Percentiles rank a stretch among this genome's conserved stretches.
Conservation (phyloP, 169 alveolate genomes). For the Eimeria praecox region DNA sequence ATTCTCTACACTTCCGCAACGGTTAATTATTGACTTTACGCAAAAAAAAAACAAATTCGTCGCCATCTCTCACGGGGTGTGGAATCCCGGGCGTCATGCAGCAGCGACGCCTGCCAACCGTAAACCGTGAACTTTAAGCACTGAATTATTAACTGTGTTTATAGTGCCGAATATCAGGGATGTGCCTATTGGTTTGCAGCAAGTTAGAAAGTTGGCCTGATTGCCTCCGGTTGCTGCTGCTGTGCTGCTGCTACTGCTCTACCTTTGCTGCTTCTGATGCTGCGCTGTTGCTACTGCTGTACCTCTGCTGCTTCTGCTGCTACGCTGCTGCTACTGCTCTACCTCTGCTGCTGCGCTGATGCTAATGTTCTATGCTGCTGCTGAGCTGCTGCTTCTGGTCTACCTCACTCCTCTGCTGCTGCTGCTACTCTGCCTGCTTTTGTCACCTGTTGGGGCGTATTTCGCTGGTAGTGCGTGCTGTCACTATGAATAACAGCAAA, state of each 20-base stretch:
- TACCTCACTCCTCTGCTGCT: too few relatives aligned
- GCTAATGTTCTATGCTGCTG: too few relatives aligned
- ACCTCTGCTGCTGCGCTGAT: too few relatives aligned
- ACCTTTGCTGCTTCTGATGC: too few relatives aligned
- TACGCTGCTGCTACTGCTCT: too few relatives aligned
- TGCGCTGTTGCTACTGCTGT: too few relatives aligned
- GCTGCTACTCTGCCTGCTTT: too few relatives aligned
- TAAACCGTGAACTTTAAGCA: not conserved
- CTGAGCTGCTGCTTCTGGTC: too few relatives aligned
- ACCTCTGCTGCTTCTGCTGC: too few relatives aligned
- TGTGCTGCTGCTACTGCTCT: not conserved
- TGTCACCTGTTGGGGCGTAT: too few relatives aligned
- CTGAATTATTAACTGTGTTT: not conserved
- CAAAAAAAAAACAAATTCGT: not conserved
- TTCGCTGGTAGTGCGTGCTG: too few relatives aligned
- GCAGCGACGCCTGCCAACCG: not conserved
- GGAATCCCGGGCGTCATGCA: not conserved
- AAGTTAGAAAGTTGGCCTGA: not conserved
- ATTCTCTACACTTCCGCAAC: not conserved
- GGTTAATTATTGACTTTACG: not conserved
- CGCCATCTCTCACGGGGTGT: not conserved
- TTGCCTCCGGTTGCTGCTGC: not conserved
- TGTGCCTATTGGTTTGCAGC: not conserved
- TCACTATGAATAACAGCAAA: too few relatives aligned
- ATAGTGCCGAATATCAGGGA: not conserved